Evolutionary conservation across 108 stramenopile genomes (phyloP), one percentile per base, ranked within the genome.

Genomic region (Stephanodiscus minutulus): DNA sequence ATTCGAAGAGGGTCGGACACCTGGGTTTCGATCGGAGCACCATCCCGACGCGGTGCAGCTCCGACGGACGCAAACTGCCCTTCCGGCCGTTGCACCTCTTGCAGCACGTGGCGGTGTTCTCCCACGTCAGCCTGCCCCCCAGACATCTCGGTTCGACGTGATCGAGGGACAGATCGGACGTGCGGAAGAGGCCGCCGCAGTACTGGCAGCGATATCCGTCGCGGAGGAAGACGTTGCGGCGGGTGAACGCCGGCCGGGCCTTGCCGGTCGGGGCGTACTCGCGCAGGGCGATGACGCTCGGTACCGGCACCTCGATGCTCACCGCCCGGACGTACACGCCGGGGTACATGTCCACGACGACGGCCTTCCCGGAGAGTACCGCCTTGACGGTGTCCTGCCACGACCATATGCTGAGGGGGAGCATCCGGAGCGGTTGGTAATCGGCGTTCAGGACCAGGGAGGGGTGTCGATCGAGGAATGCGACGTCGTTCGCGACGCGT

Each of bases 351-450:
- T 95, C 93, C 18, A 95, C 93, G 7, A 95, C 93, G 0, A 81
- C 86, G 17, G 91, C 93, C 61, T 90, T 90, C 24, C 91, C 93
- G 52, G 74, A 78, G 25, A 92, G 82, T 21, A 95, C 82, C 6
- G 87, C 87, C 74, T 95, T 95, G 71, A 95, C 81, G n/a, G 93
- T 82, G 37, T 90, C 89, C 66, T 95, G 93, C 93, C 93, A 95
- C 31, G 79, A 79, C 89, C 88, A 95, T 12, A 90, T 65, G 71
- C 79, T 82, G 9, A 95, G 76, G 17, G 93, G 93, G 24, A 92
- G 63, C 72, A 88, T 86, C 24, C 85, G 68, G 22, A 88, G 27
- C n/a, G 87, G 87, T 77, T 87, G 85, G 73, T 89, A 95, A 70
- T 95, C 91, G 4, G 93, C 93, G 79, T 95, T 95, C 18, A 95